A percentile compares a stretch with the other conserved stretches of the same genome.
These are phyloP conservation scores for Neurospora sp. DNA, from an alignment of 495 filamentous ascomycete genomes.

Conservation along the genomic window DNA sequence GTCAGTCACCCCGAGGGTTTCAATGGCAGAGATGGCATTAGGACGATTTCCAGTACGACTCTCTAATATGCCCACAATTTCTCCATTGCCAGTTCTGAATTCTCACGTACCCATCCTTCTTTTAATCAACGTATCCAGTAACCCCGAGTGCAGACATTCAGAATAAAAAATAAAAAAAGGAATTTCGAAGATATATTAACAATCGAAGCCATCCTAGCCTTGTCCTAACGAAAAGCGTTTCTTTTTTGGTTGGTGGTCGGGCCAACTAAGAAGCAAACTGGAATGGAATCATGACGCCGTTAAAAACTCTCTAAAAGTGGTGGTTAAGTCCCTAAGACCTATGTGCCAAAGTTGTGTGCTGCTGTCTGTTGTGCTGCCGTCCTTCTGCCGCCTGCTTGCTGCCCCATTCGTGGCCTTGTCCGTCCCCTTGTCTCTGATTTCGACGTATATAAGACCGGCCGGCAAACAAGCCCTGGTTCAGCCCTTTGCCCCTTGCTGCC, in stretches of 20 bases:
- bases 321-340: not conserved
- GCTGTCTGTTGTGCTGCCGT: not conserved
- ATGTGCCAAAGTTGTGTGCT: not conserved
- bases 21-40: not conserved
- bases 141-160: not conserved
- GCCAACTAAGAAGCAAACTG: not conserved
- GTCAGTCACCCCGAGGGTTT: too few species aligned
- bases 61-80: not conserved
- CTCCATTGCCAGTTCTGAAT: too few species aligned
- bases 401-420: not conserved
- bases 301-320: constrained; percentile 1
- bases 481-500: not conserved
- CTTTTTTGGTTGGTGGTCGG: not conserved
- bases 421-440: not conserved
- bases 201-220: not conserved
- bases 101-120: not conserved
- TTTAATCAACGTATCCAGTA: not conserved
- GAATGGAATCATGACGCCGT: not conserved
- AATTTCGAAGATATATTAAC: not conserved
- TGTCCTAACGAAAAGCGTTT: not conserved
- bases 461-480: not conserved
- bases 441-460: not conserved
- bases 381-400: not conserved
- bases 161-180: not conserved
- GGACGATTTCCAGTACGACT: not conserved